phyloP scores from a whole-genome alignment of 225 moss, liverwort and hornwort genomes.

The Climacium dendroides region DNA sequence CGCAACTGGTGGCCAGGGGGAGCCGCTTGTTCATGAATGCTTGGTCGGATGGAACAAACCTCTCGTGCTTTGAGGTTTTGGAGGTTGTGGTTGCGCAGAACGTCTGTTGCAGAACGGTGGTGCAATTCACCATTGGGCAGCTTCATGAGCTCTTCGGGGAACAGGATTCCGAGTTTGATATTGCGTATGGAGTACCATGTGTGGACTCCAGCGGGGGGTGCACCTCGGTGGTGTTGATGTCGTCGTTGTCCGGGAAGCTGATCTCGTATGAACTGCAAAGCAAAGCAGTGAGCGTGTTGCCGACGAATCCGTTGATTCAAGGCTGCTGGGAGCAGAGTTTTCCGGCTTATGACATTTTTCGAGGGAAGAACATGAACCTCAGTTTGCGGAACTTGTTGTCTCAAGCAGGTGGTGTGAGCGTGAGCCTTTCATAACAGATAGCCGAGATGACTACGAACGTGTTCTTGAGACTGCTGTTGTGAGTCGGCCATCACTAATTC shows the following conservation, averaged over 20 bases:
- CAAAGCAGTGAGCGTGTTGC: background rate
- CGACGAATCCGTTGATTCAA: slow-evolving; percentile 13
- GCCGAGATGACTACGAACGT: background rate
- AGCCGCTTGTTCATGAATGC: slow-evolving; percentile 20
- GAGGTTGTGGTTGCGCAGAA: background rate
- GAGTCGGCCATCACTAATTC: background rate
- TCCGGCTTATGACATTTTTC: slow-evolving; percentile 12
- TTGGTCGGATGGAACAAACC: background rate
- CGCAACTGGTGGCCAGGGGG: slow-evolving; percentile 9
- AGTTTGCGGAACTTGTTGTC: slow-evolving; percentile 11
- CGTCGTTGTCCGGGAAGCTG: slow-evolving; percentile 22
- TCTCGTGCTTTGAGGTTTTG: slow-evolving; percentile 5
- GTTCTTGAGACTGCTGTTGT: background rate
- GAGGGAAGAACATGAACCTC: slow-evolving; percentile 28
- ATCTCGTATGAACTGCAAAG: background rate
- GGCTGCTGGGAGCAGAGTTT: background rate
- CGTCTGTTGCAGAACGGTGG: background rate
- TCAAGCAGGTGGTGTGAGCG: background rate
- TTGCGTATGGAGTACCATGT: slow-evolving; percentile 18
- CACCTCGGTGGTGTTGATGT: slow-evolving; percentile 22
- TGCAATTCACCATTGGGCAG: slow-evolving; percentile 5
- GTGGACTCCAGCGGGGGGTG: background rate
- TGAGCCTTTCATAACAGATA: background rate
- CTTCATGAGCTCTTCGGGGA: slow-evolving; percentile 10
- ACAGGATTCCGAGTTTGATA: slow-evolving; percentile 3